Evolutionary conservation across 768 basidiomycete genomes (phyloP).

Genomic region (Tulasnella sp.): DNA sequence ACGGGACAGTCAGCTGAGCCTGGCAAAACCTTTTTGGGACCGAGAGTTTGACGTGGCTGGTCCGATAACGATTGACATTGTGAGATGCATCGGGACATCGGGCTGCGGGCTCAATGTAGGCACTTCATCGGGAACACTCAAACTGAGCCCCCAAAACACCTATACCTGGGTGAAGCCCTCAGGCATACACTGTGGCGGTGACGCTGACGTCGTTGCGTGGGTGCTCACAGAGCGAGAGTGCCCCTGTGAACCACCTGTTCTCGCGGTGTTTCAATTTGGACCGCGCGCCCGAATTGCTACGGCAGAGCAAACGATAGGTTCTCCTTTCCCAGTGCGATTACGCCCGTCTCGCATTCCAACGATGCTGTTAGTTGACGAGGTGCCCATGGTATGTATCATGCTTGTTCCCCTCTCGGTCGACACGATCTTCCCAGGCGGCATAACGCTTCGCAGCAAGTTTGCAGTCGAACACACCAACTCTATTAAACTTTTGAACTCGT

Average conservation of each 20-base stretch:
- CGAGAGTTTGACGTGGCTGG: not conserved
- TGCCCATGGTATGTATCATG: not conserved
- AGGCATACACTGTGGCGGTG: not conserved
- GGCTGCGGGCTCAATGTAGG: not conserved
- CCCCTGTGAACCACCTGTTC: not conserved
- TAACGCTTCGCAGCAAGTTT: not conserved
- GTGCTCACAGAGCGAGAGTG: not conserved
- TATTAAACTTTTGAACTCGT: not conserved
- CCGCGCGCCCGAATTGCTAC: not conserved
- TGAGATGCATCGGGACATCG: not conserved
- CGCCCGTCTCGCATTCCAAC: not conserved
- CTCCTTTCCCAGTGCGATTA: not conserved
- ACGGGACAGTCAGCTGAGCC: not conserved
- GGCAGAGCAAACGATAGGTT: not conserved
- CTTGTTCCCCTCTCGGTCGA: not conserved
- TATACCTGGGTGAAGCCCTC: not conserved
- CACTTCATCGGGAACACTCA: not conserved
- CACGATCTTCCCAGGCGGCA: not conserved
- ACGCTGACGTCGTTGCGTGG: not conserved
- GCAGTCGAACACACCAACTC: not conserved
- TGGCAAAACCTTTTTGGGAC: not conserved
- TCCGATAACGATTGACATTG: not conserved
- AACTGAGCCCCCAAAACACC: not conserved
- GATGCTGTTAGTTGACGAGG: not conserved
- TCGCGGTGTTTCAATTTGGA: not conserved